Evolutionary conservation across 2,329 filamentous ascomycete genomes (phyloP).

Genomic region (Nemania bipapillata): DNA sequence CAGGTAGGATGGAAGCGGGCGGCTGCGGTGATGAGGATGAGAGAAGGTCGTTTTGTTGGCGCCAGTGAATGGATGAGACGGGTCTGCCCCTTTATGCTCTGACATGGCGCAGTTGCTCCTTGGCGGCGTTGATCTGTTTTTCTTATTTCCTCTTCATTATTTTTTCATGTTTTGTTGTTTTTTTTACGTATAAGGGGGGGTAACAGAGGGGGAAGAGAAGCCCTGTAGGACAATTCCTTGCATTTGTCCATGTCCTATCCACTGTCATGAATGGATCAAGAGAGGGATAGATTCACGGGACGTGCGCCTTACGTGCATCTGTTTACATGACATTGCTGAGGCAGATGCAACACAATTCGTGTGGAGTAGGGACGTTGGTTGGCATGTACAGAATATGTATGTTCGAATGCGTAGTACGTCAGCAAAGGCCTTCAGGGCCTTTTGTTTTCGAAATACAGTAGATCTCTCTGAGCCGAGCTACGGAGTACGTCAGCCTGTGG

Average conservation of each 20-base stretch:
- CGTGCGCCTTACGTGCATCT: slow-evolving; percentile 13
- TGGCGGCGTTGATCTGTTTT: too few relatives aligned
- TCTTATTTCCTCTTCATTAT: neutral
- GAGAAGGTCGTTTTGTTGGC: neutral
- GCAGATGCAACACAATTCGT: neutral
- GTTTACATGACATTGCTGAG: neutral
- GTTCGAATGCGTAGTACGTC: neutral
- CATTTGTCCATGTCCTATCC: neutral
- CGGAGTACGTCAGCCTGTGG: slow-evolving; percentile 7
- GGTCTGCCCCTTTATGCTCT: slow-evolving; percentile 14
- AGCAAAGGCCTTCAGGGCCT: neutral
- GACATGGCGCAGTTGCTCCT: slow-evolving; percentile 15
- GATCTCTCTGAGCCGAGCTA: neutral
- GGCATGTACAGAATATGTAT: neutral
- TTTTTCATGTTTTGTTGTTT: neutral
- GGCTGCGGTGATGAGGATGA: neutral
- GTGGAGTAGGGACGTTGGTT: neutral
- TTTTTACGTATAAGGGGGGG: too few relatives aligned
- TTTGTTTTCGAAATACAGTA: neutral
- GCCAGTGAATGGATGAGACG: neutral
- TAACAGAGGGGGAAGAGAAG: neutral
- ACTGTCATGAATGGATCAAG: slow-evolving; percentile 1
- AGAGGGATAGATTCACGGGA: slow-evolving; percentile 3
- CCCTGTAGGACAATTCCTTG: neutral
- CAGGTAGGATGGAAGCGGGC: neutral